These are phyloP conservation scores for Tricholoma bakamatsutake DNA, from an alignment of 768 basidiomycete genomes.

Conservation along the genomic window DNA sequence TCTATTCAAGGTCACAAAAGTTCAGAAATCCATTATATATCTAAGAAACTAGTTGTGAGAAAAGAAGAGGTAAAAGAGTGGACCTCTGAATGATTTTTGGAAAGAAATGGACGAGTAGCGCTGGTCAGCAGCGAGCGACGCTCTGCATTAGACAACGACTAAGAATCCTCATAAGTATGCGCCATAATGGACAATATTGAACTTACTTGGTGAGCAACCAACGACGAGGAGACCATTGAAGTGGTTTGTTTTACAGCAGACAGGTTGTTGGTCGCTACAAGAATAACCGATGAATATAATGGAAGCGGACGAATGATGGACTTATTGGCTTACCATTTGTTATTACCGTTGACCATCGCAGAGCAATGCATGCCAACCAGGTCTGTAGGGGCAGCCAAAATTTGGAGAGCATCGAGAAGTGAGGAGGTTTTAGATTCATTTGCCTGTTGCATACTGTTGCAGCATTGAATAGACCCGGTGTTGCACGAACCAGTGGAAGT, in stretches of 20 bases:
- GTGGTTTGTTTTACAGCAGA: conserved; percentile 41
- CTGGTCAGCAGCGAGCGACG: background rate
- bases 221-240: conserved; percentile 39
- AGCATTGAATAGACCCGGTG: conserved; percentile 40
- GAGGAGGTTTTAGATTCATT: conserved; percentile 7
- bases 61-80: background rate
- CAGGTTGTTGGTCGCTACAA: conserved; percentile 31
- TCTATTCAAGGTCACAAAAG: background rate
- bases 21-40: background rate
- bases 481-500: conserved; percentile 27
- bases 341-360: conserved; percentile 28
- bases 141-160: conserved; percentile 10
- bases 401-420: conserved; percentile 27
- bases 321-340: conserved; percentile 22
- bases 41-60: background rate
- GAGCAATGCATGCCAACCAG: conserved; percentile 32
- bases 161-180: background rate
- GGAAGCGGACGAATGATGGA: background rate
- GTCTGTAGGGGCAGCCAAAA: conserved; percentile 18
- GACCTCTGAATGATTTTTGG: background rate
- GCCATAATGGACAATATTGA: background rate
- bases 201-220: conserved; percentile 39
- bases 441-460: conserved; percentile 25
- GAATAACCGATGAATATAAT: background rate
- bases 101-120: background rate